Percentiles rank a stretch among this genome's conserved stretches.
phyloP scores from a whole-genome alignment of 768 basidiomycete species.

The Guyanaporus albipodus region DNA sequence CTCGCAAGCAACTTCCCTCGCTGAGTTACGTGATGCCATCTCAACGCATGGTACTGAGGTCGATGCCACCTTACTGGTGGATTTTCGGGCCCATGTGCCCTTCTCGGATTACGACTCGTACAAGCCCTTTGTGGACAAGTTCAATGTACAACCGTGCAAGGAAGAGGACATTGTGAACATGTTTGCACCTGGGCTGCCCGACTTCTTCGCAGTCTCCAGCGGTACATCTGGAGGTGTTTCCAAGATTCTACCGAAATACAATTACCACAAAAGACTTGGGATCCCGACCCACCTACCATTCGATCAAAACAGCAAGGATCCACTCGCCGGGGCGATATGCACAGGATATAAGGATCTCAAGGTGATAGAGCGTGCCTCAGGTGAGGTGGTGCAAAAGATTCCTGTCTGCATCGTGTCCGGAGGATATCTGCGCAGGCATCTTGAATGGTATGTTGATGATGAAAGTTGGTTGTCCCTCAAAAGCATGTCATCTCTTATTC shows the following conservation, averaged over 20 bases:
- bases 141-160: slow-evolving; percentile 15
- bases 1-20: not conserved
- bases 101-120: slow-evolving; percentile 14
- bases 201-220: slow-evolving; percentile 8
- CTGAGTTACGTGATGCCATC: slow-evolving; percentile 9
- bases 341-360: slow-evolving; percentile 4
- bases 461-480: slow-evolving; percentile 1
- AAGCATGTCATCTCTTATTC: not conserved
- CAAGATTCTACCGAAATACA: slow-evolving; percentile 13
- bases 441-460: slow-evolving; percentile 13
- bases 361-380: slow-evolving; percentile 2
- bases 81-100: slow-evolving; percentile 8
- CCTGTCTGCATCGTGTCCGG: slow-evolving; percentile 1
- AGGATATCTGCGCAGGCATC: not conserved
- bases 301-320: not conserved
- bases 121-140: slow-evolving; percentile 12
- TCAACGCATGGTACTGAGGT: not conserved
- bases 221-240: slow-evolving; percentile 13
- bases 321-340: not conserved
- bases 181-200: slow-evolving; percentile 20
- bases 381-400: slow-evolving; percentile 6
- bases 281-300: not conserved
- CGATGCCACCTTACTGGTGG: slow-evolving; percentile 6
- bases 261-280: not conserved
- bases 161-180: slow-evolving; percentile 16